Evolutionary conservation across 2,329 filamentous ascomycete species (phyloP), one percentile per base, ranked within the genome.

Genomic region (Orbilia javanica): DNA sequence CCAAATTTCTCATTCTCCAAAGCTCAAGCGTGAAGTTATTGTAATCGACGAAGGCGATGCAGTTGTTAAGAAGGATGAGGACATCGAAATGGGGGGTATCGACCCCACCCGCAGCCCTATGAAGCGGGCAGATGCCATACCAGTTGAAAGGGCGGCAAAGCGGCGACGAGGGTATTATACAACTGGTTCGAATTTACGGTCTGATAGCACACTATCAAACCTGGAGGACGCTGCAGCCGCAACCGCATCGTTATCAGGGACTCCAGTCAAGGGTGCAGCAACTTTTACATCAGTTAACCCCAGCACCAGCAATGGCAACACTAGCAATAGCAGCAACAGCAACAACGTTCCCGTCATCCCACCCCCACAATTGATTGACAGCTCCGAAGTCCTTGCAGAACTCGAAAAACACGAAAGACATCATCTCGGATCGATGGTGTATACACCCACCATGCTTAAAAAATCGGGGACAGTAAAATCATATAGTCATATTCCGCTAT

Each of bases 401-500:
- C 71, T 82, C 13, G 69, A 76, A 11, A 65, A 79, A 3, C 80
- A 80, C 50, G 80, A 80, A 13, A 79, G 81, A 6, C 76, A 81
- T 48, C 81, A 81, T 52, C 72, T 82, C 4, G 81, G 81, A 42
- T 82, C 80, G 22, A 79, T 80, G 70, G 79, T 82, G n/a, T 82
- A 82, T 29, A 79, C 81, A 13, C 81, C 80, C 20, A 81, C 80
- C 13, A 53, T 79, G 8, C 67, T 78, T 0, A 80, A 79, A 18
- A 81, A 81, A 57, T 80, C 81, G 82, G 82, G 79, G 66, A 75
- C 88, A 85, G 29, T 93, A 92, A 0, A 90, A 88, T 66, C 92
- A 4, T 80, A 82, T 10, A 77, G 79, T 18, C 66, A 92, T 0
- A 86, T 97, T 0, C 95, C 95, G 0, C 89, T 89, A 78, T 93